Percentiles rank a stretch among this genome's conserved stretches.
Conservation (phyloP, 176 grass and related monocot genomes). For the Avena eriantha region DNA sequence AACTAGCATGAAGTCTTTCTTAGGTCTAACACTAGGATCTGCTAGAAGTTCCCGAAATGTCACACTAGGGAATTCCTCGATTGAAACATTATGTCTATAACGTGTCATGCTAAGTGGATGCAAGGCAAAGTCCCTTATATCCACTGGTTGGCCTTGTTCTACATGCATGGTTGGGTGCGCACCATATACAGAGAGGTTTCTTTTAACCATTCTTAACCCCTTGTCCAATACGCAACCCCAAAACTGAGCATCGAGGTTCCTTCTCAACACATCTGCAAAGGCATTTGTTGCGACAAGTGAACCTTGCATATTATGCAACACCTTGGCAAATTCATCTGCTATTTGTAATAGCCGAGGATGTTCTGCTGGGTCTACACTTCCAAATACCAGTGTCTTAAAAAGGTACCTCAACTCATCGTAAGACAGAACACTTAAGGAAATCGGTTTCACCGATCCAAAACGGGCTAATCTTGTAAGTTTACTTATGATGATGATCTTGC, state of each 20-base stretch:
- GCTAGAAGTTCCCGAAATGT: not conserved
- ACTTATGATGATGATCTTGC: slow-evolving; percentile 17
- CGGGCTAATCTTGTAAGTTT: not conserved
- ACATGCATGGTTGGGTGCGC: not conserved
- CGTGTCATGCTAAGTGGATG: not conserved
- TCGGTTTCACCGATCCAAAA: slow-evolving; percentile 1
- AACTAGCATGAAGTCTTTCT: not conserved
- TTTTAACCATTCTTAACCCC: not conserved
- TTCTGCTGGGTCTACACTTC: not conserved
- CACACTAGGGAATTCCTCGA: no score
- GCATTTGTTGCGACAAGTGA: not conserved
- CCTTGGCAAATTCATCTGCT: not conserved
- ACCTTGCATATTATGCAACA: not conserved
- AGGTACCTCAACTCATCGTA: not conserved
- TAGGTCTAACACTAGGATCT: not conserved
- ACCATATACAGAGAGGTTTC: not conserved
- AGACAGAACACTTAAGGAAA: not conserved
- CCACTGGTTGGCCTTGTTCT: not conserved
- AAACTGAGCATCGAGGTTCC: not conserved
- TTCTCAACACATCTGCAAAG: not conserved
- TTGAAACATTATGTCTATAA: not conserved
- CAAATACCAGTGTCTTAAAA: slow-evolving; percentile 1
- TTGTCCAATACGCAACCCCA: not conserved
- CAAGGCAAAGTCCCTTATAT: not conserved
- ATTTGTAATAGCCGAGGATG: not conserved